These are phyloP conservation scores for Nicotiana benthamiana DNA, from an alignment of 257 asterid genomes.

Conservation along the genomic window DNA sequence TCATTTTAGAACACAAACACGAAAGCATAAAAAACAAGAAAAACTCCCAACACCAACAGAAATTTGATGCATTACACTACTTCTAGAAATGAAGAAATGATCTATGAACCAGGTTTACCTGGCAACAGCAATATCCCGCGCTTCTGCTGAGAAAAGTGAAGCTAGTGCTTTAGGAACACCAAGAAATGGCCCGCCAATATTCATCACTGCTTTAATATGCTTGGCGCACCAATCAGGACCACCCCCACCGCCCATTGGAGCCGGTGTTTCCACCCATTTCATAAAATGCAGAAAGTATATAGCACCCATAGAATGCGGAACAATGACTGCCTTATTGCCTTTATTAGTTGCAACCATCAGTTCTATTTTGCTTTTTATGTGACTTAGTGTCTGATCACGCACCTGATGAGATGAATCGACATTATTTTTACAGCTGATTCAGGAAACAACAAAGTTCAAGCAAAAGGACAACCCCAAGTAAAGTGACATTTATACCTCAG, in stretches of 20 bases:
- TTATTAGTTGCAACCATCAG: constrained; percentile 69
- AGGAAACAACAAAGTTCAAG: neutral
- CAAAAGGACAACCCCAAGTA: neutral
- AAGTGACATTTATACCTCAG: constrained; percentile 45
- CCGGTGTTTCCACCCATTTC: constrained; percentile 93
- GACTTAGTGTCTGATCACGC: constrained; percentile 66
- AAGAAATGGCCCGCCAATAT: constrained; percentile 76
- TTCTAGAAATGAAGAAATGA: neutral
- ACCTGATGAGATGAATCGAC: constrained; percentile 36
- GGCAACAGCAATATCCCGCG: constrained; percentile 68
- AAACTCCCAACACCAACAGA: neutral
- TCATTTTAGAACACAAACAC: neutral
- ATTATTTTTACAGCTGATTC: neutral
- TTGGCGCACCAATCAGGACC: constrained; percentile 88
- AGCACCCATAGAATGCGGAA: constrained; percentile 94
- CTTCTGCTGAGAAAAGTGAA: constrained; percentile 79
- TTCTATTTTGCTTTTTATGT: constrained; percentile 71
- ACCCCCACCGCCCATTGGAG: constrained; percentile 94
- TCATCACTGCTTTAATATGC: constrained; percentile 80
- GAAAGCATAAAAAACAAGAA: neutral
- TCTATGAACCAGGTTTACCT: constrained; percentile 24
- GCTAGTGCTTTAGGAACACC: constrained; percentile 82
- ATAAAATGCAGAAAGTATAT: constrained; percentile 75
- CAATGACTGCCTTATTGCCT: constrained; percentile 69
- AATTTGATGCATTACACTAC: neutral